A percentile compares a stretch with the other conserved stretches of the same genome.
phyloP scores from a whole-genome alignment of 2,329 filamentous ascomycete species.

The Fusarium anguioides region DNA sequence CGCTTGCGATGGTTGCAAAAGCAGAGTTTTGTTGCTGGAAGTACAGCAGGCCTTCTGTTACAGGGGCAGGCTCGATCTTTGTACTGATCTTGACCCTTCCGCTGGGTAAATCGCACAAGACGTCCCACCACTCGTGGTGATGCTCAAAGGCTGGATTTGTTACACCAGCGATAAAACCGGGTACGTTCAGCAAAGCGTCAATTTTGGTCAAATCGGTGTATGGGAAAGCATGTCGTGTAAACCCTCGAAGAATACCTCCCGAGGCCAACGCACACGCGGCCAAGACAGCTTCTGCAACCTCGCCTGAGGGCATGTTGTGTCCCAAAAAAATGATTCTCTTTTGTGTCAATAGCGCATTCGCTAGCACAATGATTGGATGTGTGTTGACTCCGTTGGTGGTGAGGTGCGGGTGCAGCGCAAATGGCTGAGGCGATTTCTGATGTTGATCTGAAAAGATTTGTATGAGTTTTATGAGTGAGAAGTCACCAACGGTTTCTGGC shows the following conservation, averaged over 20 bases:
- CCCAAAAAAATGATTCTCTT: conserved; percentile 97
- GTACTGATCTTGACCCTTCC: conserved; percentile 95
- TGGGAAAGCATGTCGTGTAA: conserved; percentile 95
- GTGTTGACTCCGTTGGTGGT: conserved; percentile 91
- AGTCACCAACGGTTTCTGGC: conserved; percentile 96
- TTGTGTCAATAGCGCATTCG: conserved; percentile 94
- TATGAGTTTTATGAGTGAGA: conserved; percentile 96
- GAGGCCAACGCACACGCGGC: conserved; percentile 96
- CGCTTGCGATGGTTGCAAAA: conserved; percentile 62
- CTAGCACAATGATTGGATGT: conserved; percentile 93
- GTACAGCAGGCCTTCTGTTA: conserved; percentile 86
- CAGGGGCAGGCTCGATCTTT: conserved; percentile 81
- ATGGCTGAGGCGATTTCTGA: conserved; percentile 83
- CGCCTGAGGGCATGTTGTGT: conserved; percentile 92
- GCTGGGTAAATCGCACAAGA: conserved; percentile 91
- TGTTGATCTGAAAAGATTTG: conserved; percentile 91
- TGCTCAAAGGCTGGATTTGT: conserved; percentile 97
- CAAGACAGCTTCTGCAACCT: conserved; percentile 97
- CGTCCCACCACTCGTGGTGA: conserved; percentile 98
- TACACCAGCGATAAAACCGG: conserved; percentile 96
- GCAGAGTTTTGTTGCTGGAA: conserved; percentile 84
- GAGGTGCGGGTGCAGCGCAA: conserved; percentile 87
- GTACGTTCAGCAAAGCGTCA: conserved; percentile 93
- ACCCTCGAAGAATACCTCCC: conserved; percentile 90
- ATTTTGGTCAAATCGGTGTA: conserved; percentile 99